A percentile compares a stretch with the other conserved stretches of the same genome.
phyloP scores from a whole-genome alignment of 2,329 filamentous ascomycete species.

The Coniochaeta sp. region DNA sequence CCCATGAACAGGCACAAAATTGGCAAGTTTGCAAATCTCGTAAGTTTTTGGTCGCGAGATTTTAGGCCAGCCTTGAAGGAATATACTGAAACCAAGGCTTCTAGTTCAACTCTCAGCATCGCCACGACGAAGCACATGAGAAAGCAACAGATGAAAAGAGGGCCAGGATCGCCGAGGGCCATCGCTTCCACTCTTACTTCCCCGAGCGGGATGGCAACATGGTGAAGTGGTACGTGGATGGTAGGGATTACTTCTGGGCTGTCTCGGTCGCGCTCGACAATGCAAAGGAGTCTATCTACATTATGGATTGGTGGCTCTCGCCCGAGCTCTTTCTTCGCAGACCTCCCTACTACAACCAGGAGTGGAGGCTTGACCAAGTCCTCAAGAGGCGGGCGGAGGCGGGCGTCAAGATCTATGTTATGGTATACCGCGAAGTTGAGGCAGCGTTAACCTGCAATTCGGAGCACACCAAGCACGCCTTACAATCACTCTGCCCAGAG shows the following conservation, averaged over 20 bases:
- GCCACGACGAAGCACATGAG: constrained; percentile 91
- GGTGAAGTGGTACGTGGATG: constrained; percentile 97
- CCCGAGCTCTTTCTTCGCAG: constrained; percentile 81
- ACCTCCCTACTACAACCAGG: constrained; percentile 72
- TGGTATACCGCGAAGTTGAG: constrained; percentile 84
- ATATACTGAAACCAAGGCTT: background rate
- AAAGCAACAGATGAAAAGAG: constrained; percentile 76
- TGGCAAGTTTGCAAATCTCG: constrained; percentile 56
- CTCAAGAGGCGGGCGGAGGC: constrained; percentile 84
- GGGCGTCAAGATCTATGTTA: constrained; percentile 89
- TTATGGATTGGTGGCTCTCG: constrained; percentile 94
- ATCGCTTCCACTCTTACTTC: constrained; percentile 87
- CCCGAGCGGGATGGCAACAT: constrained; percentile 79
- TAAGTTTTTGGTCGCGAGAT: constrained; percentile 22
- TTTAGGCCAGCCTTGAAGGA: background rate
- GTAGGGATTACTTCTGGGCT: constrained; percentile 89
- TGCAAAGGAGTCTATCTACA: constrained; percentile 90
- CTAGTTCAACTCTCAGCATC: constrained; percentile 76
- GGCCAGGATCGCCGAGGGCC: constrained; percentile 57
- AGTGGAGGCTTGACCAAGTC: constrained; percentile 80
- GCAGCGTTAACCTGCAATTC: constrained; percentile 87
- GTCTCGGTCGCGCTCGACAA: constrained; percentile 85
- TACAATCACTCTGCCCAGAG: constrained; percentile 71
- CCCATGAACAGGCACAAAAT: constrained; percentile 39
- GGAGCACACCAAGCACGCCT: constrained; percentile 80